Base-by-base conservation (phyloP, 2,329 filamentous ascomycete species). In the Fusarium succisae region DNA sequence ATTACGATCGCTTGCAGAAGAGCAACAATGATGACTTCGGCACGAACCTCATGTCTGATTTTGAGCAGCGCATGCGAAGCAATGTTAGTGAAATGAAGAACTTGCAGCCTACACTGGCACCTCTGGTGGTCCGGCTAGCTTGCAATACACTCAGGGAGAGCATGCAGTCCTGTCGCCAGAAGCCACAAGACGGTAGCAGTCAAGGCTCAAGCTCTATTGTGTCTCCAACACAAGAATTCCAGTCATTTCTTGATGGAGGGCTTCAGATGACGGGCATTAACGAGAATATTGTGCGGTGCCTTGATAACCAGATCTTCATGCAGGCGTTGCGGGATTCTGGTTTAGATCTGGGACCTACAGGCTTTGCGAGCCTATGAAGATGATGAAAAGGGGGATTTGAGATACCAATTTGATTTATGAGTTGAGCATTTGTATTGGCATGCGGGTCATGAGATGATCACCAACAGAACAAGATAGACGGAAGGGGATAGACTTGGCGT, bases 321-420 rank as follows among this genome's bases (percentile, higher is more conserved):
- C 66, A 66, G 26, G 35, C 53, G 20, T n/a, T 65, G 6, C 30
- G 44, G 22, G 45, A 53, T 20, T 18, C 58, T 24, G 35, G 22
- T 20, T 32, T 70, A 13, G 30, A 28, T 12, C 13, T 53, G 20
- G 35, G 22, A 17, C 5, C 30, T 30, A 20, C 28, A 20, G 39
- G 44, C 32, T 47, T 30, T 22, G 41, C 20, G 45, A 43, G 28
- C n/a, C 20, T n/a, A 41, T 39, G 17, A 30, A 51, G 39, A 48
- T 39, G 20, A 35, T 35, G 39, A 30, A 32, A 43, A 43, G 28
- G 57, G 12, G 50, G 38, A 57, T 10, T 11, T 22, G 30, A 18
- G 51, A 70, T 70, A 65, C 67, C 66, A 70, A 70, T 43, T 70
- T 70, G 45, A 14, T 70, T 63, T 53, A n/a, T 22, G 14, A 5